Conservation (phyloP, 257 asterid genomes). For the Rauvolfia tetraphylla region DNA sequence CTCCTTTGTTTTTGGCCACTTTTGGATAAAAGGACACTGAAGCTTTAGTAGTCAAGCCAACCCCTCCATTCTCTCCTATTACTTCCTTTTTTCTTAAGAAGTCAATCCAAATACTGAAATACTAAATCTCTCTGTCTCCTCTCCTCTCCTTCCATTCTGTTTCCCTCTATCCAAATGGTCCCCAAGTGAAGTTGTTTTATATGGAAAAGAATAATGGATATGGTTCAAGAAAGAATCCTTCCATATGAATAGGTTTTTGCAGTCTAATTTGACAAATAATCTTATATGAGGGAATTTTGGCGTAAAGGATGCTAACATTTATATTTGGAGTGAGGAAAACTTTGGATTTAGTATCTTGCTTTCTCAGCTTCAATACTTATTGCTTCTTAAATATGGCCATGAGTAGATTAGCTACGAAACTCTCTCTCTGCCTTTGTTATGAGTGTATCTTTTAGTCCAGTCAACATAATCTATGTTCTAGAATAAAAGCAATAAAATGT, state of each 20-base stretch:
- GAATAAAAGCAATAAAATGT: background rate
- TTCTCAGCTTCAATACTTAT: background rate
- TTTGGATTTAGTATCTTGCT: background rate
- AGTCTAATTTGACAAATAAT: background rate
- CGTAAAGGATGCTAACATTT: background rate
- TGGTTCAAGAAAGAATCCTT: background rate
- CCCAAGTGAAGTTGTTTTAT: background rate
- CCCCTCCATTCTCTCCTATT: too few species aligned
- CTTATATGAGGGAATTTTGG: background rate
- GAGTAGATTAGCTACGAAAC: background rate
- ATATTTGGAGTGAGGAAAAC: background rate
- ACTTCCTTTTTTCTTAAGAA: too few species aligned
- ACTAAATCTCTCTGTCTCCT: too few species aligned
- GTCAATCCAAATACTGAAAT: too few species aligned
- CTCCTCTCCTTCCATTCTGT: too few species aligned
- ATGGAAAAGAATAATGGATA: background rate
- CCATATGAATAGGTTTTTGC: background rate
- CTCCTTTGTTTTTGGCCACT: too few species aligned
- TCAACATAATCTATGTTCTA: background rate
- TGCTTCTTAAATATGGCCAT: background rate
- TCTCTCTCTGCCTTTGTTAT: background rate
- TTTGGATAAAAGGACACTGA: too few species aligned
- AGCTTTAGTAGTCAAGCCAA: too few species aligned
- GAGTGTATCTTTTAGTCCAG: too few species aligned
- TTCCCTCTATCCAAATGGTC: too few species aligned